Evolutionary conservation across 345 rosid species (phyloP).

Genomic region (Hypericum androsaemum): DNA sequence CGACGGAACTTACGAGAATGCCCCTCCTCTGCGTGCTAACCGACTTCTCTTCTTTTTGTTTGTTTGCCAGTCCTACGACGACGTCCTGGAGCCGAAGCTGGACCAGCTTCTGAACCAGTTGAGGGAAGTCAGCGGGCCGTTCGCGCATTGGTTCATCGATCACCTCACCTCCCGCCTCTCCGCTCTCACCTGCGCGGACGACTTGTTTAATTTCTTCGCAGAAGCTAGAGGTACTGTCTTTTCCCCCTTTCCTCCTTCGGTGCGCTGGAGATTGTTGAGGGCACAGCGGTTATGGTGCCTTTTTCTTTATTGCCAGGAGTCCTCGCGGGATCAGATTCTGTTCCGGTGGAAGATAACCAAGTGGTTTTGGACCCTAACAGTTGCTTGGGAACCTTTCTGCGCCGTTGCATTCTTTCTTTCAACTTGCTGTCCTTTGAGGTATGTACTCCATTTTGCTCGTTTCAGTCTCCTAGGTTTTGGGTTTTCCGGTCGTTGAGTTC

Average conservation of each 20-base stretch:
- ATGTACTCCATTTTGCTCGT: conserved; percentile 1
- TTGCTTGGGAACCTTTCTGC: conserved; percentile 75
- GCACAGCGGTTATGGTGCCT: conserved; percentile 3
- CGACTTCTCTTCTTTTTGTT: neutral
- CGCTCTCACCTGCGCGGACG: conserved; percentile 64
- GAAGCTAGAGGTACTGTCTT: conserved; percentile 52
- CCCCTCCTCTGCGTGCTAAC: too few species aligned
- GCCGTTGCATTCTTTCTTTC: conserved; percentile 80
- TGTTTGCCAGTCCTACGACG: conserved; percentile 64
- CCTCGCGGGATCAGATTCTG: conserved; percentile 62
- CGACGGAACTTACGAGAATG: too few species aligned
- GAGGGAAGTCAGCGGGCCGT: conserved; percentile 51
- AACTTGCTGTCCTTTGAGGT: conserved; percentile 81
- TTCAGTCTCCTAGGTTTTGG: too few species aligned
- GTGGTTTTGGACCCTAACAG: conserved; percentile 76
- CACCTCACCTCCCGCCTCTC: conserved; percentile 54
- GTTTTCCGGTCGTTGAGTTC: too few species aligned
- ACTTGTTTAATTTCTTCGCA: conserved; percentile 62
- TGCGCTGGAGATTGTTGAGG: neutral
- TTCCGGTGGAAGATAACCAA: conserved; percentile 62
- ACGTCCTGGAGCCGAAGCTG: conserved; percentile 69
- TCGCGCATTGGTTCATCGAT: conserved; percentile 61
- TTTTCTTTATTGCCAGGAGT: conserved; percentile 31
- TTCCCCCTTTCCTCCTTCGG: neutral
- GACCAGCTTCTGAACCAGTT: conserved; percentile 58